Percentiles rank a stretch among this genome's conserved stretches.
Evolutionary conservation across 2,329 filamentous ascomycete species (phyloP).

Genomic region (Hirsutella rhossiliensis): DNA sequence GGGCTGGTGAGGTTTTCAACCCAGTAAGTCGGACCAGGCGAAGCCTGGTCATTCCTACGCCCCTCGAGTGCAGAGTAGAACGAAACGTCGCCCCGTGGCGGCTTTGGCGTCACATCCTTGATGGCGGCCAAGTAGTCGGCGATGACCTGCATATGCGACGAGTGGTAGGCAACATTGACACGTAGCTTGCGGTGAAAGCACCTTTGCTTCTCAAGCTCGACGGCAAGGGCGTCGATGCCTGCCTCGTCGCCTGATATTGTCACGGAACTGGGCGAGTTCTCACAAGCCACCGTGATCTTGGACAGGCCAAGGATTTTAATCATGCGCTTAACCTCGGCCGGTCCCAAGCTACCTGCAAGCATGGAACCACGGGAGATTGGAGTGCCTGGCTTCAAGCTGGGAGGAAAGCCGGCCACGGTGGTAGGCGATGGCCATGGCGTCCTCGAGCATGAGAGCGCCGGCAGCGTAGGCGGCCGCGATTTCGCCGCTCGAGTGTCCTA

Average conservation of each 20-base stretch:
- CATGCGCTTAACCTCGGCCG: conserved; percentile 26
- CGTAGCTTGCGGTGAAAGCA: conserved; percentile 35
- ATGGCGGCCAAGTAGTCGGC: conserved; percentile 25
- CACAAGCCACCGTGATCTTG: conserved; percentile 22
- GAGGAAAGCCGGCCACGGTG: conserved; percentile 31
- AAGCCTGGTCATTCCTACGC: conserved; percentile 12
- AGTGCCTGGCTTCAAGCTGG: conserved; percentile 25
- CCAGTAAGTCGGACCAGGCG: conserved; percentile 30
- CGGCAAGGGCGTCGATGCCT: conserved; percentile 28
- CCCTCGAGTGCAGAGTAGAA: background rate
- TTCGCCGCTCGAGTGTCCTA: conserved; percentile 35
- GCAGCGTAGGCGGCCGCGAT: conserved; percentile 34
- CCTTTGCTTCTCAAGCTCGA: conserved; percentile 24
- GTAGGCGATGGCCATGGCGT: conserved; percentile 37
- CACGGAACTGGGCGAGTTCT: conserved; percentile 38
- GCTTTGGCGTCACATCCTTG: too few species aligned
- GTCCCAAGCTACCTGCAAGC: conserved; percentile 39
- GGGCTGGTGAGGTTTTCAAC: conserved; percentile 20
- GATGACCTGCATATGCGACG: conserved; percentile 37
- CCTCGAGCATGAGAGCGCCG: conserved; percentile 29
- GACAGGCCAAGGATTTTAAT: conserved; percentile 14
- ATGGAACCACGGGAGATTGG: conserved; percentile 30
- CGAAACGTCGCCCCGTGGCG: too few species aligned
- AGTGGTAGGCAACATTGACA: conserved; percentile 41
- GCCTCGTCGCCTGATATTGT: conserved; percentile 37